Evolutionary conservation across 768 basidiomycete genomes (phyloP).

Genomic region (Chalciporus chontae): DNA sequence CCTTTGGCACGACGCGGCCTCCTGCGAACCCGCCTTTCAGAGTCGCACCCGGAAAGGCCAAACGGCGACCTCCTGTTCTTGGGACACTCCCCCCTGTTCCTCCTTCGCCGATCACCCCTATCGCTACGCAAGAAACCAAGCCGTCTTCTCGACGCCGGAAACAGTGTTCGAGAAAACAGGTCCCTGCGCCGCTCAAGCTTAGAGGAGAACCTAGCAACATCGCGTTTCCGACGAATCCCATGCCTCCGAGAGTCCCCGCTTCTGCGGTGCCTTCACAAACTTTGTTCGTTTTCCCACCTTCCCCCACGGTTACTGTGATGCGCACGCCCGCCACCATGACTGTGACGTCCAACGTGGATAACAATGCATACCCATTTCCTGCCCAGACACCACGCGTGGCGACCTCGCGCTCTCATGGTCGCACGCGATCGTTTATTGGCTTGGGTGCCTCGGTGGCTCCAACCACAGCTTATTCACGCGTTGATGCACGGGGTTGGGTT

Average conservation of each 20-base stretch:
- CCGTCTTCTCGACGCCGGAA: conserved; percentile 39
- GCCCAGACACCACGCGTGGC: conserved; percentile 64
- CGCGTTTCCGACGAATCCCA: conserved; percentile 23
- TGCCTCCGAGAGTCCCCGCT: conserved; percentile 22
- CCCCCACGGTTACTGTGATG: conserved; percentile 54
- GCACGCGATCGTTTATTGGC: conserved; percentile 73
- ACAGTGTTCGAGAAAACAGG: conserved; percentile 52
- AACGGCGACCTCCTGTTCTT: conserved; percentile 60
- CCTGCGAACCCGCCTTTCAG: conserved; percentile 54
- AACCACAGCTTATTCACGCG: conserved; percentile 78
- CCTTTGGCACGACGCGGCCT: conserved; percentile 43
- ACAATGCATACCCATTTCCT: conserved; percentile 50
- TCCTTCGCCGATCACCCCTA: conserved; percentile 60
- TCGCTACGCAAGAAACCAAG: conserved; percentile 37
- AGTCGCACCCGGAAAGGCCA: conserved; percentile 45
- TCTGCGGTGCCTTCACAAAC: conserved; percentile 70
- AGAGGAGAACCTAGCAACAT: conserved; percentile 27
- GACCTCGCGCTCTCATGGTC: conserved; percentile 61
- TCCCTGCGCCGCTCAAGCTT: conserved; percentile 56
- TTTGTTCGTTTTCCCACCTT: conserved; percentile 83
- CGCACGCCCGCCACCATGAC: conserved; percentile 80
- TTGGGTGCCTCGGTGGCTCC: conserved; percentile 65
- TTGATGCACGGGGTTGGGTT: conserved; percentile 80
- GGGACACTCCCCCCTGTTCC: conserved; percentile 67
- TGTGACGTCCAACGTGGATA: conserved; percentile 58